These are phyloP conservation scores for Termitomyces sp. DNA, from an alignment of 768 basidiomycete species.

Conservation along the genomic window DNA sequence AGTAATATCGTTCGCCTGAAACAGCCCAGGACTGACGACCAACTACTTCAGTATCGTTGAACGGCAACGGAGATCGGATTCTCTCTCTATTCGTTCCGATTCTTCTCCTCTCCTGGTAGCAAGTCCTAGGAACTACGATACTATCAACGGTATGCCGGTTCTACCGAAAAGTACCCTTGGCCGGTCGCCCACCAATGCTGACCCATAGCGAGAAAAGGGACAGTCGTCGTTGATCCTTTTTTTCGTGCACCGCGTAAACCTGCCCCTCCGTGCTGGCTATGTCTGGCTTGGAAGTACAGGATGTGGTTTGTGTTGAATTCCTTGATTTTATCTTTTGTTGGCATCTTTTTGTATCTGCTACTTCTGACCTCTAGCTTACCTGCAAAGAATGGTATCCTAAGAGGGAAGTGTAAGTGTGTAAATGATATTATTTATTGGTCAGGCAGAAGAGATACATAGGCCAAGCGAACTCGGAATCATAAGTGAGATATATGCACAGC, in stretches of 20 bases:
- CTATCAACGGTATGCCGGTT: neutral
- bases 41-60: conserved; percentile 44
- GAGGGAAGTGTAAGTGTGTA: neutral
- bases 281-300: neutral
- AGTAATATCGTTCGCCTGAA: neutral
- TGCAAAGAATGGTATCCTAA: neutral
- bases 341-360: neutral
- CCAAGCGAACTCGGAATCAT: neutral
- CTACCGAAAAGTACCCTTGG: neutral
- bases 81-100: conserved; percentile 22
- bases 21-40: neutral
- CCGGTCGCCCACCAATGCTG: neutral
- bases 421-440: neutral
- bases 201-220: neutral
- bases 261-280: neutral
- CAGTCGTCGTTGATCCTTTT: neutral
- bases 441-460: neutral
- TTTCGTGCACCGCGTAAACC: neutral
- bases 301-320: neutral
- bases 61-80: conserved; percentile 35
- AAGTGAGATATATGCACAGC: neutral
- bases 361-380: neutral
- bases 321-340: neutral
- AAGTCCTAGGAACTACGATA: neutral
- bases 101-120: conserved; percentile 29